Evolutionary conservation across 2,329 filamentous ascomycete genomes (phyloP).

Genomic region (Aspergillus intermedius): DNA sequence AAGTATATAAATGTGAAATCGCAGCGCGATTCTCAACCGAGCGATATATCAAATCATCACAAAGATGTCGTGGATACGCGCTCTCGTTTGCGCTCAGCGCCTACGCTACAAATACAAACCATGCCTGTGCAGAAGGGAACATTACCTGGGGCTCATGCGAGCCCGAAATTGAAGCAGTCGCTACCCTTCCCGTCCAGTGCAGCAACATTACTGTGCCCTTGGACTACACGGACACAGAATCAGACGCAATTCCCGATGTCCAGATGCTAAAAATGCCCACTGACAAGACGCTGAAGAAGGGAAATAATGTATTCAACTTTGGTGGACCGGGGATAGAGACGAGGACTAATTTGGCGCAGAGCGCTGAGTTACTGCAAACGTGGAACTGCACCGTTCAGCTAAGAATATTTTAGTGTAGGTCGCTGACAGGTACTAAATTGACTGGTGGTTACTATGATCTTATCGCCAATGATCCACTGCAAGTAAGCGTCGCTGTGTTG

Average conservation of each 20-base stretch:
- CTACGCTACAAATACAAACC: neutral
- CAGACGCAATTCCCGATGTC: neutral
- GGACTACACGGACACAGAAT: conserved; percentile 1
- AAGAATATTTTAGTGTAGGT: neutral
- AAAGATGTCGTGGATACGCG: too few relatives aligned
- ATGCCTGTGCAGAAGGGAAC: neutral
- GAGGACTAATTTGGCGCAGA: neutral
- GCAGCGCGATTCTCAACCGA: too few relatives aligned
- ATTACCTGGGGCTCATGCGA: neutral
- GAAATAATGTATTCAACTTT: conserved; percentile 2
- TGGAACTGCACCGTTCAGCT: too few relatives aligned
- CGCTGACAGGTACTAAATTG: neutral
- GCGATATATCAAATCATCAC: too few relatives aligned
- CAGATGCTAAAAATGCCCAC: conserved; percentile 3
- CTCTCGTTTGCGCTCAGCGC: conserved; percentile 1
- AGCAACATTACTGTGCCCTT: conserved; percentile 1
- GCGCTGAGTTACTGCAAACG: neutral
- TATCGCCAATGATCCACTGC: conserved; percentile 1
- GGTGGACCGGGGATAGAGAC: conserved; percentile 1
- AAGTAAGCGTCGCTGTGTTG: neutral
- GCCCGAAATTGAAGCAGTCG: neutral
- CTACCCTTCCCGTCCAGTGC: neutral
- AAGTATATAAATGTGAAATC: too few relatives aligned
- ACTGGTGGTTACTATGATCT: too few relatives aligned
- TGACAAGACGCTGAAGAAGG: neutral